phyloP scores from a whole-genome alignment of 495 filamentous ascomycete species.

The Thozetella sp. region DNA sequence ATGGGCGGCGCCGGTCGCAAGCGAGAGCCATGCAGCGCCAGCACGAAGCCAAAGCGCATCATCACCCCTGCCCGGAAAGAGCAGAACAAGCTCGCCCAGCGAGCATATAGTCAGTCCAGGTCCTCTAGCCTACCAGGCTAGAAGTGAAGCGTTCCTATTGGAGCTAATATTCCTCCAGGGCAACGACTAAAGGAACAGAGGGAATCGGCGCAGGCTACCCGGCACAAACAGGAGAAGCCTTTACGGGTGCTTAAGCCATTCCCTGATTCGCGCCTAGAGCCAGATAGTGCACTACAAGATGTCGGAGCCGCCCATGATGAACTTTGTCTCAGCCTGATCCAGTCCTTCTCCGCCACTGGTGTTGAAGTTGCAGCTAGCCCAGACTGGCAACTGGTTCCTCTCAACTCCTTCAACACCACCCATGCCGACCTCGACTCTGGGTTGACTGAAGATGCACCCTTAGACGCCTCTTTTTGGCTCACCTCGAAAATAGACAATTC shows the following conservation, averaged over 20 bases:
- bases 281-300: too few species aligned
- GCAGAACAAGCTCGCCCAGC: slow-evolving; percentile 42
- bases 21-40: not conserved
- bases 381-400: too few species aligned
- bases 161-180: not conserved
- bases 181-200: not conserved
- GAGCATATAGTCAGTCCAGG: slow-evolving; percentile 33
- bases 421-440: too few species aligned
- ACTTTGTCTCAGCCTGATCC: too few species aligned
- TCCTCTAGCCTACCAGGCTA: not conserved
- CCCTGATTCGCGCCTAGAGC: not conserved
- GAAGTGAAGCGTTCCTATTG: not conserved
- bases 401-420: too few species aligned
- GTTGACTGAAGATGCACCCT: too few species aligned
- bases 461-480: too few species aligned
- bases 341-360: too few species aligned
- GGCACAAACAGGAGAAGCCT: not conserved
- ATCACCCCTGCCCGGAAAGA: slow-evolving; percentile 40
- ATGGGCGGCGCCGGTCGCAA: slow-evolving; percentile 8
- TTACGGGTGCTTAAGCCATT: not conserved
- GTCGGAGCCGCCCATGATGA: too few species aligned
- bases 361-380: too few species aligned
- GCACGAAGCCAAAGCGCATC: slow-evolving; percentile 25
- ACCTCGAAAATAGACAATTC: too few species aligned
- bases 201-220: not conserved